Evolutionary conservation across 2,329 filamentous ascomycete genomes (phyloP), one percentile per base, ranked within the genome.

Genomic region (Plectosphaerella sp.): DNA sequence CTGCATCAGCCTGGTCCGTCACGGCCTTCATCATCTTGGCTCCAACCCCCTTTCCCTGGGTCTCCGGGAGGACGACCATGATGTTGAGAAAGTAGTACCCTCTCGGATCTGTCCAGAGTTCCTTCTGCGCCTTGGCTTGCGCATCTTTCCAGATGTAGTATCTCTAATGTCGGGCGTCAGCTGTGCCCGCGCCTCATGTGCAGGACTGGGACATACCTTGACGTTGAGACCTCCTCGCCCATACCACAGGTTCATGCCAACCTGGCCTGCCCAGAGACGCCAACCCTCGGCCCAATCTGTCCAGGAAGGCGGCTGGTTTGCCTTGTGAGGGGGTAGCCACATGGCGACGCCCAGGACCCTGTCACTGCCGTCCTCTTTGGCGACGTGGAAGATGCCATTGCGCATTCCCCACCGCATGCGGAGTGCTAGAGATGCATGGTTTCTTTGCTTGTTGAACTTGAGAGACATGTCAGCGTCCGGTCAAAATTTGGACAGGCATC

Each of bases 71-170:
- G 1, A 90, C 86, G 0, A 86, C 85, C 60, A 90, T 82, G 55
- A 90, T 88, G 61, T 90, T 91, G 57, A 87, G 85, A 58, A 90
- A 90, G 61, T 89, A 90, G 61, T 90, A 90, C 0, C 87, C 87
- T 5, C 76, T 72, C 0, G 78, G 74, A 52, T 88, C 83, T 0
- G 72, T 80, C 87, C 86, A 90, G 4, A 89, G 67, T 24, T 78
- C 69, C 0, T 71, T 70, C 51, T 89, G 86, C 1, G 80, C 83
- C 39, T 79, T 71, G 0, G 78, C 75, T 64, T 91, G 87, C 6
- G 79, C 75, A 5, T 74, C 73, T 62, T 90, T 90, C 86, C 86
- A 90, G 58, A 89, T 86, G 66, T 81, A 85, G 63, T 90, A 90
- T 6, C 87, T 79, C 68, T 77, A 50, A 1, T 11, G n/a, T 15